Conservation (phyloP, 768 basidiomycete genomes). For the Russula griseocarnosa region DNA sequence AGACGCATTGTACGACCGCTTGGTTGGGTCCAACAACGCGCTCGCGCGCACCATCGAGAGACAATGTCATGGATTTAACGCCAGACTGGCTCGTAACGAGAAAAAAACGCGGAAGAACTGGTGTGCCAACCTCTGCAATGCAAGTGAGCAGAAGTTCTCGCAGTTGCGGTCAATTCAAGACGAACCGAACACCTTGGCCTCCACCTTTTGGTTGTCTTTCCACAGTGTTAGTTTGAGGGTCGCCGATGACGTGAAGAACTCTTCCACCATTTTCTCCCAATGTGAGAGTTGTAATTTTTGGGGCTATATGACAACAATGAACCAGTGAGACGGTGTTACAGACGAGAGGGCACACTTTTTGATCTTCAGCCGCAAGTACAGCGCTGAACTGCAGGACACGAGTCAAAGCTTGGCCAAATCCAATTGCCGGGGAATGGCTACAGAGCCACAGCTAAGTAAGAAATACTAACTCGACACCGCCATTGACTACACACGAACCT, state of each 20-base stretch:
- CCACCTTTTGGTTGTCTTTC: slow-evolving; percentile 75
- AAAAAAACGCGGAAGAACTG: slow-evolving; percentile 80
- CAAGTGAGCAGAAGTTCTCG: slow-evolving; percentile 1
- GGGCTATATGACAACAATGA: neutral
- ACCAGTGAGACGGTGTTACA: neutral
- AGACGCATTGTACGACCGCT: slow-evolving; percentile 62
- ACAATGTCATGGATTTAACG: slow-evolving; percentile 77
- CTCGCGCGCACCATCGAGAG: slow-evolving; percentile 74
- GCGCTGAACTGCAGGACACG: slow-evolving; percentile 70
- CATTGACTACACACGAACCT: slow-evolving; percentile 14
- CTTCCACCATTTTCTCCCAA: slow-evolving; percentile 62
- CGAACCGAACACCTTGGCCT: slow-evolving; percentile 83
- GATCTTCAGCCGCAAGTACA: slow-evolving; percentile 52
- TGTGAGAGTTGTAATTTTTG: slow-evolving; percentile 62
- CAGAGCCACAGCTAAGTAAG: neutral
- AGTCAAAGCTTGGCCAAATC: slow-evolving; percentile 59
- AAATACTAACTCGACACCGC: neutral
- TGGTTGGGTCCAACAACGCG: slow-evolving; percentile 46
- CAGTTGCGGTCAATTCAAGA: slow-evolving; percentile 14
- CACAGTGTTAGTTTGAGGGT: slow-evolving; percentile 79
- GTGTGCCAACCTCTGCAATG: slow-evolving; percentile 66
- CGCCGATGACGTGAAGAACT: slow-evolving; percentile 69
- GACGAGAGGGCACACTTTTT: slow-evolving; percentile 38
- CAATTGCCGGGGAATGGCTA: slow-evolving; percentile 33
- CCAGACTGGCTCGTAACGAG: slow-evolving; percentile 81